Base-by-base conservation (phyloP, 371 early-diverging fungal genomes). In the Lichtheimia ornata region DNA sequence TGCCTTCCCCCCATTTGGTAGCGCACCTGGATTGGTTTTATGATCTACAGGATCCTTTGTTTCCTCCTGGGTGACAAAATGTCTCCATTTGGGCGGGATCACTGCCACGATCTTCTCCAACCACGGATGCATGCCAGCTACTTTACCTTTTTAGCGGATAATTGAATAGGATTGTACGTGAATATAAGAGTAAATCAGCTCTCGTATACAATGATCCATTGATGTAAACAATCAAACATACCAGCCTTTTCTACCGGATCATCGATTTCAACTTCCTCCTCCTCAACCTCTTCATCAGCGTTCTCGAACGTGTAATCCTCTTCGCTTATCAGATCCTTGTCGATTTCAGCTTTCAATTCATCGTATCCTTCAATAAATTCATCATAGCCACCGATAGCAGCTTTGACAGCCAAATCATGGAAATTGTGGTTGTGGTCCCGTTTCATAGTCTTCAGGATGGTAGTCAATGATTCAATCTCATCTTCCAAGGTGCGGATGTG, bases 361-460 rank as follows among this genome's bases (percentile, higher is more conserved):
- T 70, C 74, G 47, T 66, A 75, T 12, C 69, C 71, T 4, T 63
- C 69, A 3, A 84, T 43, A 50, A 87, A 88, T 51, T 83, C 86
- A 35, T 88, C 85, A 50, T 83, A 90, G 1, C 74, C 84, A 4
- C 76, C 57, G 43, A 91, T 80, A 2, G 91, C 86, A 5, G 69
- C 65, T 30, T 85, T 85, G 15, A 91, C 92, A 28, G 91, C 91
- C 70, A 83, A 74, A 61, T 93, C 93, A 64, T 90, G 88, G 63
- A 77, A 91, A 64, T 93, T 91, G 53, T 86, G 84, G 70, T 93
- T 91, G 61, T 90, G 88, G 51, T 84, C 82, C 3, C 73, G 73
- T 66, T 90, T 89, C 69, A 93, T 76, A 17, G 82, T 82, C 1
- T 73, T 71, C 49, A 92, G 60, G 47, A 86, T 75, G 0, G 61